Percentiles rank a stretch among this genome's conserved stretches.
Evolutionary conservation across 116 monocot genomes (phyloP).

Genomic region (Papilionanthe hybrid): DNA sequence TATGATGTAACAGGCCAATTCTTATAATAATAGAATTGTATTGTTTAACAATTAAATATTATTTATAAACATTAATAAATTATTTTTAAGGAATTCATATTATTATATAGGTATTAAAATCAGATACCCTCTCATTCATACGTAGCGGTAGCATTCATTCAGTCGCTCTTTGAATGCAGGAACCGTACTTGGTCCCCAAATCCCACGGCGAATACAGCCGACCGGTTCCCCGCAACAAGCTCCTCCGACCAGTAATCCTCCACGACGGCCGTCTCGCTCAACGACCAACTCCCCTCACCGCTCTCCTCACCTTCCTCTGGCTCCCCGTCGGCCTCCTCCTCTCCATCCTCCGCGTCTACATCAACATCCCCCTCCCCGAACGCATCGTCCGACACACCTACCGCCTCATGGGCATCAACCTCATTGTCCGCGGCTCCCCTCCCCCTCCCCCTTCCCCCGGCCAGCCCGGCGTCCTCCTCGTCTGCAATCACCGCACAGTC

Average conservation of each 20-base stretch:
- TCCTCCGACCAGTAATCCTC: neutral
- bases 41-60: neutral
- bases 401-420: constrained; percentile 37
- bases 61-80: no score
- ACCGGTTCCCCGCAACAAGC: neutral
- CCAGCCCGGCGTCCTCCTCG: constrained; percentile 56
- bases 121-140: no score
- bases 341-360: constrained; percentile 33
- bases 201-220: neutral
- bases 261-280: constrained; percentile 8
- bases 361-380: constrained; percentile 52
- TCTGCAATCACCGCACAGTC: constrained; percentile 67
- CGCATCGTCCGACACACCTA: constrained; percentile 28
- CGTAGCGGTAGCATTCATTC: neutral
- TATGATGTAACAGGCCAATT: no score
- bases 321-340: constrained; percentile 48
- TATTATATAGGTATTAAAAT: neutral
- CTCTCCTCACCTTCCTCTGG: constrained; percentile 39
- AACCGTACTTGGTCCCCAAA: constrained; percentile 38
- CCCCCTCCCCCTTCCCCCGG: constrained; percentile 34
- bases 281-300: constrained; percentile 17
- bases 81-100: neutral
- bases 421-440: constrained; percentile 25
- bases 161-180: constrained; percentile 21
- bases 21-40: no score